Percentiles rank a stretch among this genome's conserved stretches.
Evolutionary conservation across 2,329 filamentous ascomycete genomes (phyloP).

Genomic region (Botrytis aclada): DNA sequence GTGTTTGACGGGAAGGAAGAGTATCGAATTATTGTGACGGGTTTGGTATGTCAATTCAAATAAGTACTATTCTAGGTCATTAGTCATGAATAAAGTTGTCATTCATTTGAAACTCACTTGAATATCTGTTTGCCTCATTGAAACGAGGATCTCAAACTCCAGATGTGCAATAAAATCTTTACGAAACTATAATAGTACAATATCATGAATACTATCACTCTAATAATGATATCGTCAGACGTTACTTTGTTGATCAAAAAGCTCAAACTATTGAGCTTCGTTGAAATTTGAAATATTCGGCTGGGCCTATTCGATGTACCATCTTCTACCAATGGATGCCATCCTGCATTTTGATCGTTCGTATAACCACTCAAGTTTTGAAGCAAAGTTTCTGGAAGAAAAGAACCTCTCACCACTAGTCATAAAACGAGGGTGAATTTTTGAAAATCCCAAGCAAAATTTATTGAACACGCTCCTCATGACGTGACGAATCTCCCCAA

Average conservation of each 20-base stretch:
- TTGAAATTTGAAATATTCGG: neutral
- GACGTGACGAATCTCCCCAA: neutral
- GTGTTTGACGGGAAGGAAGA: neutral
- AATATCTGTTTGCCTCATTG: too few species aligned
- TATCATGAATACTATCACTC: neutral
- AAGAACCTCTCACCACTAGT: neutral
- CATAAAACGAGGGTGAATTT: neutral
- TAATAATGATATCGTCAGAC: neutral
- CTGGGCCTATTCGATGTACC: neutral
- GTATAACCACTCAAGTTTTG: neutral
- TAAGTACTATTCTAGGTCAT: neutral
- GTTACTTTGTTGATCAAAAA: neutral
- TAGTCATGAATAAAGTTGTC: neutral
- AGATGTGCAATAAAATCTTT: too few species aligned
- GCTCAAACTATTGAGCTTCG: neutral
- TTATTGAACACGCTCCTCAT: neutral
- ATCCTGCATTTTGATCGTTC: neutral
- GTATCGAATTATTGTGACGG: neutral
- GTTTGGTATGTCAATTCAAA: neutral
- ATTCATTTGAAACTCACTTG: too few species aligned
- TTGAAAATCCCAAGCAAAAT: neutral
- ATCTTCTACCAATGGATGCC: neutral
- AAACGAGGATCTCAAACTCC: too few species aligned
- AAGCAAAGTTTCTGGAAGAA: neutral
- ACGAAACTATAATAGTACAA: neutral